Evolutionary conservation across 2,329 filamentous ascomycete species (phyloP).

Genomic region (Calycina herbarum): DNA sequence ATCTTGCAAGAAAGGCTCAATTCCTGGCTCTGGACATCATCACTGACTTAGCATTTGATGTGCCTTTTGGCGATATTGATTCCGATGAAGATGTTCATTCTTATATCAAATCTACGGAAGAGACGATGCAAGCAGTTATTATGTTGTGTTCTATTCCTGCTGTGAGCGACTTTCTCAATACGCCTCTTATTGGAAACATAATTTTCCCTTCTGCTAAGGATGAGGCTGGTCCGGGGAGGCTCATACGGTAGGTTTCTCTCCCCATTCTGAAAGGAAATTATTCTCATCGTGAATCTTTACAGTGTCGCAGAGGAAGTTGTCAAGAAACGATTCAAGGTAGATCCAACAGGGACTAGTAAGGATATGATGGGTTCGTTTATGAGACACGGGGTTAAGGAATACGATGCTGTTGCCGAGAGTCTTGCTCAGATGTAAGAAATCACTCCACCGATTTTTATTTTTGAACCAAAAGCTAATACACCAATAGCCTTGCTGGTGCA

Average conservation of each 20-base stretch:
- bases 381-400: constrained; percentile 25
- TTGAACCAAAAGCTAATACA: neutral
- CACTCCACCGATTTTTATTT: neutral
- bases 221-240: constrained; percentile 41
- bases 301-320: constrained; percentile 45
- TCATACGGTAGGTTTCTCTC: constrained; percentile 45
- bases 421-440: neutral
- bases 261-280: neutral
- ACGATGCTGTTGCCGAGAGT: constrained; percentile 21
- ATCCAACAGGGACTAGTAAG: constrained; percentile 42
- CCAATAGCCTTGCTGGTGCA: neutral
- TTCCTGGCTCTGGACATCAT: constrained; percentile 58
- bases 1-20: constrained; percentile 51
- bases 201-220: constrained; percentile 45
- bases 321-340: constrained; percentile 46
- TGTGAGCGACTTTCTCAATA: constrained; percentile 44
- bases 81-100: constrained; percentile 37
- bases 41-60: constrained; percentile 51
- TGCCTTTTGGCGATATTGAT: constrained; percentile 24
- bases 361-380: constrained; percentile 56
- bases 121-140: neutral
- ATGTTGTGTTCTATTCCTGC: constrained; percentile 40
- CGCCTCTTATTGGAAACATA: constrained; percentile 43
- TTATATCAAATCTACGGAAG: constrained; percentile 48
- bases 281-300: neutral